Base-by-base conservation (phyloP, 257 asterid species). In the Przewalskia tangutica region DNA sequence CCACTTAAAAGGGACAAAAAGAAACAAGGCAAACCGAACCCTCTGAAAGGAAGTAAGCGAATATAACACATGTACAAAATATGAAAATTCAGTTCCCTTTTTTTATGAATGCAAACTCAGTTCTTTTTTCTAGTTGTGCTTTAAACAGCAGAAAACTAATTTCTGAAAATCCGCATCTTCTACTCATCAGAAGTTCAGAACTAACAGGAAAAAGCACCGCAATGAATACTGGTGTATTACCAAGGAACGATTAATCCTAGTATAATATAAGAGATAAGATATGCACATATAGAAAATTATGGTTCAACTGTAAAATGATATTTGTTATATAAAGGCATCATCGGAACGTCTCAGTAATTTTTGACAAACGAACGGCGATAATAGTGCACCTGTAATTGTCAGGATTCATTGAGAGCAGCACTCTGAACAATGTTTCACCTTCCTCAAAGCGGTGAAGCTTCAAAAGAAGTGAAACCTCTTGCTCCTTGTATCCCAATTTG, bases 351-450 rank as follows among this genome's bases (percentile, higher is more conserved):
- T 9, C 46, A 50, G 46, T 50, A 14, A 3, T 75, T 75, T 46
- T 23, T 50, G 79, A 50, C 79, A 75, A 50, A 75, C 23, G 2
- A 75, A 75, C 60, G 50, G 40, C 7, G 14, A 75, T 73, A 73
- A 73, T 14, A 75, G 42, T 75, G 79, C 84, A 94, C 98, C 98
- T 87, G 87, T 94, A 96, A 87, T 96, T 94, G 89, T 96, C 98
- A 56, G 99, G 97, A 89, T 96, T 96, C 97, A 92, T 88, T 1
- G 94, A 89, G 75, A 94, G 98, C 40, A 96, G 89, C 86, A 85
- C 86, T 90, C 82, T 90, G 88, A 93, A 94, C 75, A 91, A 85
- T 79, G 88, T 91, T 89, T 89, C 97, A 81, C 94, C 97, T 89
- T 96, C 98, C 62, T 91, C 97, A 66, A 89, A 81, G 79, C 81